Evolutionary conservation across 768 basidiomycete species (phyloP).

Genomic region (Boletus rufocinnamomeus): DNA sequence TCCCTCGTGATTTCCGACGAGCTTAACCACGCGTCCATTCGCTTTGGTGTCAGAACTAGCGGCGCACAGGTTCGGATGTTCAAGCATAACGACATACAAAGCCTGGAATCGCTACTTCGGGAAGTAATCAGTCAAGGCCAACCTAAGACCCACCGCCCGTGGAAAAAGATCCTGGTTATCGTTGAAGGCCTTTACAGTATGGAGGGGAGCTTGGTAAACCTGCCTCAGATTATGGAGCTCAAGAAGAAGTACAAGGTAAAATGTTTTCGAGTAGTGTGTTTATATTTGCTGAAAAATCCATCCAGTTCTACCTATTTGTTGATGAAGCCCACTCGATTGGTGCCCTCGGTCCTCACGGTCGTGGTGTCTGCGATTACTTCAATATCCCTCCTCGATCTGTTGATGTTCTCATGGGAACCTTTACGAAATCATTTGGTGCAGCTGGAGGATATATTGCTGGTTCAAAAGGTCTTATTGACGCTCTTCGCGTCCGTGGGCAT

Average conservation of each 20-base stretch:
- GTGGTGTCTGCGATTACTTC: conserved; percentile 96
- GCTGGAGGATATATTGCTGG: conserved; percentile 96
- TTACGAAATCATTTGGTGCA: conserved; percentile 93
- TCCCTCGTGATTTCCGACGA: conserved; percentile 97
- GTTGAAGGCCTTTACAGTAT: conserved; percentile 98
- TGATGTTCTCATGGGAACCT: conserved; percentile 98
- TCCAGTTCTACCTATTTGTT: conserved; percentile 90
- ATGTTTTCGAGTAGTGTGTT: conserved; percentile 15
- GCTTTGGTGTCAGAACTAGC: conserved; percentile 86
- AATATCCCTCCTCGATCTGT: conserved; percentile 75
- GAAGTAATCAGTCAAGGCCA: conserved; percentile 98
- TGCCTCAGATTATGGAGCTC: conserved; percentile 80
- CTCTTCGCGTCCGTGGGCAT: conserved; percentile 79
- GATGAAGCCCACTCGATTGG: conserved; percentile 99
- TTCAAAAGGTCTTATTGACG: conserved; percentile 74
- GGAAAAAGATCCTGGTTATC: conserved; percentile 96
- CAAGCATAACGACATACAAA: conserved; percentile 95
- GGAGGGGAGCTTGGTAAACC: conserved; percentile 93
- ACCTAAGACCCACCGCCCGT: conserved; percentile 96
- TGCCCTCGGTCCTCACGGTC: conserved; percentile 90
- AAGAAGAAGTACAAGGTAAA: conserved; percentile 93
- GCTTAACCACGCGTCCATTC: conserved; percentile 93
- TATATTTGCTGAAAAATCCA: background rate
- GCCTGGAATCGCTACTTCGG: conserved; percentile 74
- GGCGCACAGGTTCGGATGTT: conserved; percentile 90